A percentile compares a stretch with the other conserved stretches of the same genome.
phyloP scores from a whole-genome alignment of 192 early-diverging fungal species.

The Coemansia sp. region DNA sequence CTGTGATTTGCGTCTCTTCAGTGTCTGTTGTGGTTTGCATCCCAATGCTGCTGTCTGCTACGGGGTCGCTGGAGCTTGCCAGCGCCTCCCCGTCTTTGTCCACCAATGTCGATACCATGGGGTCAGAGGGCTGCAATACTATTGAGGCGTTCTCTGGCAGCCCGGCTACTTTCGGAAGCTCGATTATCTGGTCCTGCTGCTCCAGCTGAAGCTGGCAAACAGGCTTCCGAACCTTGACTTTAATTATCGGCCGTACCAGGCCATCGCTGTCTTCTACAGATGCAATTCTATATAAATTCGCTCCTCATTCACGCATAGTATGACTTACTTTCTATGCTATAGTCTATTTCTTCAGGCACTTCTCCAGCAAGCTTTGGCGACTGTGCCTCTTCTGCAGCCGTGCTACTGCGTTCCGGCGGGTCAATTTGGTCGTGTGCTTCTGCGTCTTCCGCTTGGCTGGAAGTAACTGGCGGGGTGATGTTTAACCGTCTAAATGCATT shows the following conservation, averaged over 20 bases:
- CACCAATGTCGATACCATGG: not conserved
- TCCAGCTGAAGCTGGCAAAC: constrained; percentile 2
- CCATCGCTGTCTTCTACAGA: constrained; percentile 45
- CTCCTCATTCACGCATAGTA: too few relatives aligned
- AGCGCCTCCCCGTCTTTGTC: not conserved
- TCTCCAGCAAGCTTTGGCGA: not conserved
- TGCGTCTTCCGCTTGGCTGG: too few relatives aligned
- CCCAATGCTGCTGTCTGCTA: constrained; percentile 9
- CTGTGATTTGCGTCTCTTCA: constrained; percentile 39
- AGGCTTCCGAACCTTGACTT: constrained; percentile 28
- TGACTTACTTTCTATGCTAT: constrained; percentile 53
- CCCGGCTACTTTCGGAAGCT: constrained; percentile 5
- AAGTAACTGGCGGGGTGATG: constrained; percentile 11
- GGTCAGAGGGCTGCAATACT: constrained; percentile 12
- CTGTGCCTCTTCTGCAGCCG: not conserved
- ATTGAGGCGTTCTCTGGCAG: constrained; percentile 14
- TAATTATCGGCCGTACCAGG: constrained; percentile 48
- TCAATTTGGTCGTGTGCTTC: too few relatives aligned
- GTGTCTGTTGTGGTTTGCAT: constrained; percentile 14
- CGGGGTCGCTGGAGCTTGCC: not conserved
- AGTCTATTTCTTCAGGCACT: constrained; percentile 27
- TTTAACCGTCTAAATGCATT: constrained; percentile 34
- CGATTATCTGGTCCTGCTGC: not conserved
- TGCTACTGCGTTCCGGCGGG: not conserved
- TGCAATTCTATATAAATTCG: not conserved